Base-by-base conservation (phyloP, 106 monocot species). In the Allium sativum region DNA sequence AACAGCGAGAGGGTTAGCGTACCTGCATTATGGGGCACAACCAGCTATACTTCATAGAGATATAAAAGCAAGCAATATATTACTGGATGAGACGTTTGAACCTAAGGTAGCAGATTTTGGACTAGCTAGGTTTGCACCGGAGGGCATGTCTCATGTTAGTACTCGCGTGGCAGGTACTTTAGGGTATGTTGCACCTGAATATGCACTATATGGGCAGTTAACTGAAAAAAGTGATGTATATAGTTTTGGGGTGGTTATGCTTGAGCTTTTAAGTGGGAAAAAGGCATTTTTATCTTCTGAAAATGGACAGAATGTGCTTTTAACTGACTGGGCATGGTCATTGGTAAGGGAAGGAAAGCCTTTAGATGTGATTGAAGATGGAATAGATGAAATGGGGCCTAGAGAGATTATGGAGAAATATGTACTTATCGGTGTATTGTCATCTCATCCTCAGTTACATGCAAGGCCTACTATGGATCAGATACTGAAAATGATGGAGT, bases 221-320 rank as follows among this genome's bases (percentile, higher is more conserved):
- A 90, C 95, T 0, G 87, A 90, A 56, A 95, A 79, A 69, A 90
- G 90, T 7, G 95, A 95, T 75, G 95, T 95, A 3, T 95, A 72
- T 53, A 95, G 95, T 59, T 95, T 75, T 44, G 95, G 95, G 17
- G 84, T 95, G 7, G 74, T 90, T 18, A 65, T 95, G 54, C 86
- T 95, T 6, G 95, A 95, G 82, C 74, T 95, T 10, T 54, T 95
- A 51, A 95, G 94, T 43, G 94, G 94, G 21, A 95, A 77, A 75
- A 90, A 84, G 62, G 90, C 95, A 0, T 74, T 95, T 11, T 69
- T 77, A 8, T 74, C 76, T 0, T 46, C 58, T 7, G 79, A 65
- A 9, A 76, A 78, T 21, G 81, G 77, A 4, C 72, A 82, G 47
- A 68, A 68, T 8, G 73, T 62, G 9, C 70, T 95, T 9, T 14